Conservation (phyloP, 2,329 filamentous ascomycete species). For the Fusarium hostae region DNA sequence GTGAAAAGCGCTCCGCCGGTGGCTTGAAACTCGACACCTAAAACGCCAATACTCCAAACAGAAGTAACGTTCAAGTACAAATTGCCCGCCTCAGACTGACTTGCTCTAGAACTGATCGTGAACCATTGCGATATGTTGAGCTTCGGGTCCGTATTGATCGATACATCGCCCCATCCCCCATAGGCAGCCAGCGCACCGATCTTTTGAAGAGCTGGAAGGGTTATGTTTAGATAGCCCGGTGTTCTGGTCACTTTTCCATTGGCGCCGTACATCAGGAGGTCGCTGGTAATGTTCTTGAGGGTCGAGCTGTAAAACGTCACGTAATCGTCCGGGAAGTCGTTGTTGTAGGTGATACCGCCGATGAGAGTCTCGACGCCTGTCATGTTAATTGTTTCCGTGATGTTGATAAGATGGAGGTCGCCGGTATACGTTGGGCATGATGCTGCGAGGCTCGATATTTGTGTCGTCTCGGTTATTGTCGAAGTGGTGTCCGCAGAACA, state of each 20-base stretch:
- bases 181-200: fast-evolving
- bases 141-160: neutral
- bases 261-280: fast-evolving
- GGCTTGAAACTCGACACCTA: neutral
- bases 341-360: neutral
- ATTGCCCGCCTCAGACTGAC: fast-evolving
- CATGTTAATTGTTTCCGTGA: neutral
- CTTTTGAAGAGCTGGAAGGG: fast-evolving
- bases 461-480: neutral
- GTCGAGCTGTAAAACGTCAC: neutral
- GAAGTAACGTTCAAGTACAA: neutral
- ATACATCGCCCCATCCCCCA: neutral
- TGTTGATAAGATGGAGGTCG: neutral
- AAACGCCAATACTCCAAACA: neutral
- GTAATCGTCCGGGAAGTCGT: neutral
- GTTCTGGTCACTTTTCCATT: fast-evolving
- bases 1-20: fast-evolving
- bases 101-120: neutral
- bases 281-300: neutral
- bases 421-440: neutral
- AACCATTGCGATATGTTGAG: fast-evolving
- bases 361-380: neutral
- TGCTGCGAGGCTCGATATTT: neutral
- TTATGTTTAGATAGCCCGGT: neutral
- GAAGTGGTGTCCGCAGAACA: fast-evolving